phyloP scores from a whole-genome alignment of 768 basidiomycete species.

The Gloeopeniophorella convolvens region DNA sequence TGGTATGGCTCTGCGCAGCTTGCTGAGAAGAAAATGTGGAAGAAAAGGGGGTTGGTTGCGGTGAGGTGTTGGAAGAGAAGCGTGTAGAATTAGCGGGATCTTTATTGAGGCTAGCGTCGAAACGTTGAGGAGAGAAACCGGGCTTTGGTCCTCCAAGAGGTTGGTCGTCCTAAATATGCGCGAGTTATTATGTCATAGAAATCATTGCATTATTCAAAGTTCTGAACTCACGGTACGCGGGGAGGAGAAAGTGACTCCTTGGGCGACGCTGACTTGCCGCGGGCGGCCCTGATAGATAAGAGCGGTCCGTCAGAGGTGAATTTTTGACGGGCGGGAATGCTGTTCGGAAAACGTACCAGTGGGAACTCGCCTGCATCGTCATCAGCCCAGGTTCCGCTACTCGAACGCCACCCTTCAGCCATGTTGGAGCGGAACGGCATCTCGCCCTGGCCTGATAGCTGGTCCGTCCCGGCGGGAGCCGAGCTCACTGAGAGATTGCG shows the following conservation, averaged over 20 bases:
- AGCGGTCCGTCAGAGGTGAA: constrained; percentile 1
- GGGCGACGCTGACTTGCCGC: constrained; percentile 18
- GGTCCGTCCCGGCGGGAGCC: constrained; percentile 44
- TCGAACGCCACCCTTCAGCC: constrained; percentile 49
- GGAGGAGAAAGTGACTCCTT: constrained; percentile 14
- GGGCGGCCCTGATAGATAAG: constrained; percentile 9
- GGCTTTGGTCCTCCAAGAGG: constrained; percentile 33
- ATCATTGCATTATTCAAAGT: background rate
- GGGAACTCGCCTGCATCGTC: constrained; percentile 37
- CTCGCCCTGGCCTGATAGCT: constrained; percentile 40
- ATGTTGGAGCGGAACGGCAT: constrained; percentile 40
- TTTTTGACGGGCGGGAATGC: background rate
- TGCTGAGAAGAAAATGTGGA: constrained; percentile 30
- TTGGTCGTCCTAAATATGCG: constrained; percentile 20
- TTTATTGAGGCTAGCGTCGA: constrained; percentile 40
- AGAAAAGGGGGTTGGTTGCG: constrained; percentile 32
- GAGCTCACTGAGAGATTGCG: constrained; percentile 62
- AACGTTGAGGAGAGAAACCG: constrained; percentile 49
- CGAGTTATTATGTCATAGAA: constrained; percentile 22
- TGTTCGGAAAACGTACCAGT: constrained; percentile 33
- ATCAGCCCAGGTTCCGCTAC: constrained; percentile 59
- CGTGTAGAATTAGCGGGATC: constrained; percentile 34
- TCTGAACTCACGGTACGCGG: constrained; percentile 18
- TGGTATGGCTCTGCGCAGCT: constrained; percentile 20
- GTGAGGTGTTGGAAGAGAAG: constrained; percentile 41